Percentiles rank a stretch among this genome's conserved stretches.
Evolutionary conservation across 257 asterid genomes (phyloP).

Genomic region (Ballota nigra): DNA sequence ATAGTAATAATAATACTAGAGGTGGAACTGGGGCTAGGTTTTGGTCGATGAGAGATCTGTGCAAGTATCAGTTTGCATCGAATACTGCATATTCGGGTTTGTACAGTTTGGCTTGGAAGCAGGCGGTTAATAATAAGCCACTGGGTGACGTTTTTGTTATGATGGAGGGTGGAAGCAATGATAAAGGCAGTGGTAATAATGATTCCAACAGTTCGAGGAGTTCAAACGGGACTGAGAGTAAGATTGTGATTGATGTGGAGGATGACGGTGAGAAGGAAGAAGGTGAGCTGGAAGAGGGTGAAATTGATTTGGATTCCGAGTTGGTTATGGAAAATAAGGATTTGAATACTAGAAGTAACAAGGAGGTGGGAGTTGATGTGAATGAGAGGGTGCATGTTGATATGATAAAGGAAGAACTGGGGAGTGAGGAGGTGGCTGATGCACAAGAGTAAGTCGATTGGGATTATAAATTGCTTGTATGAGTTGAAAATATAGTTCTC

Average conservation of each 20-base stretch:
- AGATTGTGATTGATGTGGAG: conserved; percentile 55
- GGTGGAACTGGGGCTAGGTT: conserved; percentile 51
- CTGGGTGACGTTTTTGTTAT: conserved; percentile 66
- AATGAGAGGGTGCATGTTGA: conserved; percentile 35
- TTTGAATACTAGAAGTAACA: conserved; percentile 17
- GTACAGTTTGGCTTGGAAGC: conserved; percentile 94
- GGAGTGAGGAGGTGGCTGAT: conserved; percentile 45
- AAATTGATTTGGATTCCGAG: conserved; percentile 97
- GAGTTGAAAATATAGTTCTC: not conserved
- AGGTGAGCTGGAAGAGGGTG: conserved; percentile 97
- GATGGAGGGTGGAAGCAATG: conserved; percentile 45
- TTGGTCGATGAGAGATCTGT: conserved; percentile 81
- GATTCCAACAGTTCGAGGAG: conserved; percentile 9
- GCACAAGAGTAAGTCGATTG: conserved; percentile 57
- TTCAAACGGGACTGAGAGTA: conserved; percentile 27
- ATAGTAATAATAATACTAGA: conserved; percentile 30
- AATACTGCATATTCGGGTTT: conserved; percentile 59
- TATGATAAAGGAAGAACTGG: conserved; percentile 49
- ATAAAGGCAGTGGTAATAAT: conserved; percentile 22
- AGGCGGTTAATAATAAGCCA: conserved; percentile 92
- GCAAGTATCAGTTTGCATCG: conserved; percentile 58
- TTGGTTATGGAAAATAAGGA: conserved; percentile 29
- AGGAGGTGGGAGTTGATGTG: conserved; percentile 21
- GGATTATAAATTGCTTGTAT: not conserved
- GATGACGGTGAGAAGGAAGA: conserved; percentile 75